Conservation (phyloP, 2,329 filamentous ascomycete genomes). For the Calycina herbarum region DNA sequence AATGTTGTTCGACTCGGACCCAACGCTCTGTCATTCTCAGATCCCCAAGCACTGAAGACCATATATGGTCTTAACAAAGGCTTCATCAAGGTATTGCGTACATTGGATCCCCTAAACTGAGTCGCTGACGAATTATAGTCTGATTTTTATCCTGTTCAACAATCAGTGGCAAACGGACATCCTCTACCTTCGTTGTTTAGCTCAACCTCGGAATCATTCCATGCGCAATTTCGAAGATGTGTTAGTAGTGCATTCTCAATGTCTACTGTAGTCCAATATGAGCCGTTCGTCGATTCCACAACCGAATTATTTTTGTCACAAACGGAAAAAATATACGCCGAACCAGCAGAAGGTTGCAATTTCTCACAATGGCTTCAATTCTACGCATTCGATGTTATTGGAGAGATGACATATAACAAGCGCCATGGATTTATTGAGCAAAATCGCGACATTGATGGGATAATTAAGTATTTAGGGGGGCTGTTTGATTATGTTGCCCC, state of each 20-base stretch:
- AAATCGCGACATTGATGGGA: constrained; percentile 74
- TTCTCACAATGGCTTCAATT: constrained; percentile 75
- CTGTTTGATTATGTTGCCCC: constrained; percentile 72
- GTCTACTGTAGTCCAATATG: constrained; percentile 74
- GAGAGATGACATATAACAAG: constrained; percentile 74
- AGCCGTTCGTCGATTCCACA: constrained; percentile 77
- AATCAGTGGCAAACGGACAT: constrained; percentile 68
- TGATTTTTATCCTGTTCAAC: constrained; percentile 78
- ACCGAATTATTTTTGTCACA: constrained; percentile 68
- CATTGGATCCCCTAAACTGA: background rate
- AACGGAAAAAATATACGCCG: constrained; percentile 56
- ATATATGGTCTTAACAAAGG: constrained; percentile 86
- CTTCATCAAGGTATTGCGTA: constrained; percentile 63
- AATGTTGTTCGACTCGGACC: constrained; percentile 75
- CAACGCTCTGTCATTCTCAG: constrained; percentile 70
- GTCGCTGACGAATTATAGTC: constrained; percentile 50
- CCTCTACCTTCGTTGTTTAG: constrained; percentile 73
- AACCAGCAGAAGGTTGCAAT: constrained; percentile 49
- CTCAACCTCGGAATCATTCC: constrained; percentile 72
- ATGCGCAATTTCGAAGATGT: constrained; percentile 70
- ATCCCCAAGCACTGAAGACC: constrained; percentile 69
- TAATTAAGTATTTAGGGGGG: constrained; percentile 62
- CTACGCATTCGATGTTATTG: constrained; percentile 81
- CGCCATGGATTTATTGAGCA: constrained; percentile 73
- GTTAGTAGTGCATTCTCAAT: constrained; percentile 78